These are phyloP conservation scores for Saccharomycopsis amapae DNA, from an alignment of 805 yeast species.

Conservation along the genomic window DNA sequence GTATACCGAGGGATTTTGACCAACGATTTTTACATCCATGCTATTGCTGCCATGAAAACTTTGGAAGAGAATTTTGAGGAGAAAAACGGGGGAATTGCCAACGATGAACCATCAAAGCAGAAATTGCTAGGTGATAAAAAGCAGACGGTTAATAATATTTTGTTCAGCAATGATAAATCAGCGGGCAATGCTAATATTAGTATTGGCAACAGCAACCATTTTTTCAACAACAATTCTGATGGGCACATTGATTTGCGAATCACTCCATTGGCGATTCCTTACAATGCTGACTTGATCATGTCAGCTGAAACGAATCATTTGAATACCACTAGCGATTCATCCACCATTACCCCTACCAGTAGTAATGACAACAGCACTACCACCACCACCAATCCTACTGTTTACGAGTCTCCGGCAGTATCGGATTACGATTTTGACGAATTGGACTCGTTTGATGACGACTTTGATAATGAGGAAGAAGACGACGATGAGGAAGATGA, in stretches of 20 bases:
- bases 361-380: neutral
- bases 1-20: conserved; percentile 75
- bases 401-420: conserved; percentile 22
- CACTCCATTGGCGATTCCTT: conserved; percentile 33
- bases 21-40: conserved; percentile 68
- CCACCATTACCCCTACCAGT: too few species aligned
- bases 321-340: too few species aligned
- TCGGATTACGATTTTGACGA: conserved; percentile 44
- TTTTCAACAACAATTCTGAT: conserved; percentile 26
- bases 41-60: conserved; percentile 51
- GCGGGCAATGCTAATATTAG: neutral
- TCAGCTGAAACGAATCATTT: conserved; percentile 23
- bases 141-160: neutral
- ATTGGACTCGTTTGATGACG: conserved; percentile 33
- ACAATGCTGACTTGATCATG: conserved; percentile 23
- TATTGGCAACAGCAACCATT: neutral
- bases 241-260: conserved; percentile 32
- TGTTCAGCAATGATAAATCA: neutral
- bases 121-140: too few species aligned
- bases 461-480: conserved; percentile 24
- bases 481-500: conserved; percentile 25
- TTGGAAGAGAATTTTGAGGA: conserved; percentile 23
- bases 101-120: neutral
- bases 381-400: neutral
- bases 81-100: conserved; percentile 26